phyloP scores from a whole-genome alignment of 352 stramenopile genomes.

The Globisporangium polare region DNA sequence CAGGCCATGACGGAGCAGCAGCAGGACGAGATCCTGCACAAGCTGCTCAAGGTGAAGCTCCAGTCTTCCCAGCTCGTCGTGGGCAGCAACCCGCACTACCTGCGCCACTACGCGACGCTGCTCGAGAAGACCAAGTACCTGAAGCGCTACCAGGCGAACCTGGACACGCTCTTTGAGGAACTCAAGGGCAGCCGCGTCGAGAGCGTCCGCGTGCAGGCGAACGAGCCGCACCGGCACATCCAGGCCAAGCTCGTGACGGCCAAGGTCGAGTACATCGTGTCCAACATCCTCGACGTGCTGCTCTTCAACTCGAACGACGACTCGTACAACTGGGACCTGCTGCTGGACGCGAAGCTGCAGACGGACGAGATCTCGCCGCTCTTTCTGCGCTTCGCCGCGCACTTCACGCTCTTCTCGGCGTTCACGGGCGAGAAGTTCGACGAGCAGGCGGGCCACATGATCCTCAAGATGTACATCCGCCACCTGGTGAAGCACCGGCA shows the following conservation, averaged over 20 bases:
- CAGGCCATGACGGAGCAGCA: slow-evolving; percentile 64
- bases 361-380: slow-evolving; percentile 44
- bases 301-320: slow-evolving; percentile 40
- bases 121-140: slow-evolving; percentile 75
- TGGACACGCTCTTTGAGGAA: slow-evolving; percentile 78
- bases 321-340: slow-evolving; percentile 68
- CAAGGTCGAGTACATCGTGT: slow-evolving; percentile 77
- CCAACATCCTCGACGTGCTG: slow-evolving; percentile 50
- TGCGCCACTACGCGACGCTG: slow-evolving; percentile 48
- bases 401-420: slow-evolving; percentile 73
- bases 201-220: slow-evolving; percentile 61
- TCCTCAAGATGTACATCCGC: slow-evolving; percentile 80
- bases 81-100: slow-evolving; percentile 57
- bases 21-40: slow-evolving; percentile 65
- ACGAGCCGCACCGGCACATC: slow-evolving; percentile 67
- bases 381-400: slow-evolving; percentile 73
- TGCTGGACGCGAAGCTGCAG: slow-evolving; percentile 35
- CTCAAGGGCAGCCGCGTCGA: slow-evolving; percentile 59
- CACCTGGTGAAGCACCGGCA: slow-evolving; percentile 79
- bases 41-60: slow-evolving; percentile 68
- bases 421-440: slow-evolving; percentile 72
- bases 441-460: slow-evolving; percentile 63
- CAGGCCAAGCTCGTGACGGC: slow-evolving; percentile 77
- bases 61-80: slow-evolving; percentile 72
- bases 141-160: slow-evolving; percentile 61